Evolutionary conservation across 495 filamentous ascomycete genomes (phyloP), one percentile per base, ranked within the genome.

Genomic region (Penicillium turbatum): DNA sequence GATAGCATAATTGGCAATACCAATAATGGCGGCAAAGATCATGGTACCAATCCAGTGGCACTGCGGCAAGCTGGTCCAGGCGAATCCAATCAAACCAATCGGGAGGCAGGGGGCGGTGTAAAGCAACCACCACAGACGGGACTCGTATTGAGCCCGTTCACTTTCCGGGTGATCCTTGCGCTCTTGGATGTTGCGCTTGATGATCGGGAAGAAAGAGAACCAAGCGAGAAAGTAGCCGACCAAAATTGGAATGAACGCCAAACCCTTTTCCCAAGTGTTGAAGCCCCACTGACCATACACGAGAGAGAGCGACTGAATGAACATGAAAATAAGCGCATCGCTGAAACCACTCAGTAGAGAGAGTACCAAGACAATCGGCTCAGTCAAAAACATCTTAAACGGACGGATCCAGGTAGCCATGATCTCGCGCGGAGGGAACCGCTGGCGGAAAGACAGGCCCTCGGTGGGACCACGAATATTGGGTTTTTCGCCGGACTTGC

Each of bases 1-100:
- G 55, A 88, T 88, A 21, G 66, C 63, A 61, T 85, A 83, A 52
- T 88, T 88, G 38, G 84, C 84, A 50, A 87, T 85, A 35, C 85
- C 85, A 42, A 88, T 78, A 44, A 88, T 72, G 31, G 78, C 78
- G 11, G 77, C 69, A 58, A 84, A 86, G 49, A 87, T 63, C 81
- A 86, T 83, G 19, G 77, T 73, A 15, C 70, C 82, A 31, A 86
- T 84, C 85, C 85, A 88, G 56, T 83, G 82, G 32, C 80, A 65
- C 0, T 75, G 72, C 2, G 82, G 79, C n/a, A 77, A 58, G 48
- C 70, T 76, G 36, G 80, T 85, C 84, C 78, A 87, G 2, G 82
- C 83, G 50, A 86, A 86, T 4, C 81, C 76, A 48, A 86, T 74
- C 38, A 86, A 70, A 16, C 83, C 83, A 44, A 86, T 78, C 0